A percentile compares a stretch with the other conserved stretches of the same genome.
Evolutionary conservation across 306 rosid species (phyloP).

Genomic region (Biancaea sappan): DNA sequence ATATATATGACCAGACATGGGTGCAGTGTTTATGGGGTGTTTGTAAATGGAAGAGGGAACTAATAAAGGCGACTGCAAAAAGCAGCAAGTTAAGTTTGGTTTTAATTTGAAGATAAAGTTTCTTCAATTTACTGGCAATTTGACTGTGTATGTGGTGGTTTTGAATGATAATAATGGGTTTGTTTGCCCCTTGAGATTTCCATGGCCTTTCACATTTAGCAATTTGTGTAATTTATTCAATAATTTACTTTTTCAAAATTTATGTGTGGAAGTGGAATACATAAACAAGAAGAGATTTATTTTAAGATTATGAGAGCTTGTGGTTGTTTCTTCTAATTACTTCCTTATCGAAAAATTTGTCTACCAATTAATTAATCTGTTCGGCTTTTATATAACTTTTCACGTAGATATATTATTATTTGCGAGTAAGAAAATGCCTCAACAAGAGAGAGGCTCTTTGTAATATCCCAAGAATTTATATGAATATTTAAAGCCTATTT

Average conservation of each 20-base stretch:
- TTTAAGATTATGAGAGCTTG: too few species aligned
- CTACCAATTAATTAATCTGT: too few species aligned
- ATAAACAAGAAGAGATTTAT: too few species aligned
- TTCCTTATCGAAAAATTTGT: too few species aligned
- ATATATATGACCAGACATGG: constrained; percentile 39
- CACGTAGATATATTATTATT: too few species aligned
- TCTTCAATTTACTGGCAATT: constrained; percentile 31
- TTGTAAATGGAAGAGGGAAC: constrained; percentile 45
- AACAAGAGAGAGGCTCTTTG: too few species aligned
- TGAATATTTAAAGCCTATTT: too few species aligned
- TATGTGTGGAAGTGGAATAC: too few species aligned
- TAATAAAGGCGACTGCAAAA: constrained; percentile 44
- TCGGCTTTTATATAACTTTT: too few species aligned
- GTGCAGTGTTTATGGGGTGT: constrained; percentile 55
- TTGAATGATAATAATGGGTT: constrained; percentile 44
- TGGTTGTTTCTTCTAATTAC: too few species aligned
- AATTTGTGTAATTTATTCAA: neutral
- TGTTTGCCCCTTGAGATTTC: constrained; percentile 29
- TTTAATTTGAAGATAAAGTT: constrained; percentile 37
- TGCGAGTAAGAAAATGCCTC: too few species aligned
- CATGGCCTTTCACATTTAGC: neutral
- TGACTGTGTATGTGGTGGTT: constrained; percentile 39
- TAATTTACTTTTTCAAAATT: neutral
- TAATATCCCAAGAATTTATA: too few species aligned
- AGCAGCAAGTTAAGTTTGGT: constrained; percentile 42